Evolutionary conservation across 768 basidiomycete species (phyloP), one percentile per base, ranked within the genome.

Genomic region (Tricholoma sp.): DNA sequence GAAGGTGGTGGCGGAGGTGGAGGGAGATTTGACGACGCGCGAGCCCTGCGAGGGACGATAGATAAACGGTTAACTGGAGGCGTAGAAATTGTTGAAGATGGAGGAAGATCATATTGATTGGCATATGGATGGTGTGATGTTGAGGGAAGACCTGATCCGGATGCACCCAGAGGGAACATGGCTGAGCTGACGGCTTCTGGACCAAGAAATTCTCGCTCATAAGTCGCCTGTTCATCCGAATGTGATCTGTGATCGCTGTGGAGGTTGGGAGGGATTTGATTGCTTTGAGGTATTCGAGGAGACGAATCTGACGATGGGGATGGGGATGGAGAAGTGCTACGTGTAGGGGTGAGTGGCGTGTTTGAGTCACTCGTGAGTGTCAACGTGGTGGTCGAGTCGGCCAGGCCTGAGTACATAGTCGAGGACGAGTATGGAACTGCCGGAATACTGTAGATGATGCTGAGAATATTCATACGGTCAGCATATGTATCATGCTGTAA

Each of bases 381-480:
- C 22, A 50, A 49, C 35, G 61, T 51, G n/a, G 60, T 27, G 6
- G 60, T 19, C 55, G 62, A 56, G 41, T 61, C 61, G 24, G 66
- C 61, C 34, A 69, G 50, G 49, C 64, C 63, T 34, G 70, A 69
- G 69, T 82, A 82, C 51, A 78, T 64, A 6, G 82, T 78, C 14
- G 83, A 70, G 24, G 83, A 80, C 10, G 88, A 79, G 66, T 88
- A 83, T 19, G 87, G 86, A 45, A 84, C 80, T 45, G 88, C 80
- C 22, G 89, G 89, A 69, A 94, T 91, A 69, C 84, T 88, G 76
- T 94, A 94, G 60, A 93, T 92, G 61, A 91, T 79, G 64, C 89
- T 90, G 55, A 96, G 81, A 66, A 95, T 94, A 66, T 90, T 89
- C 88, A 96, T 93, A 52, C 94, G 84, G 71, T 96, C 91, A 57